Conservation (phyloP, 495 filamentous ascomycete species). For the Neurospora intermedia region DNA sequence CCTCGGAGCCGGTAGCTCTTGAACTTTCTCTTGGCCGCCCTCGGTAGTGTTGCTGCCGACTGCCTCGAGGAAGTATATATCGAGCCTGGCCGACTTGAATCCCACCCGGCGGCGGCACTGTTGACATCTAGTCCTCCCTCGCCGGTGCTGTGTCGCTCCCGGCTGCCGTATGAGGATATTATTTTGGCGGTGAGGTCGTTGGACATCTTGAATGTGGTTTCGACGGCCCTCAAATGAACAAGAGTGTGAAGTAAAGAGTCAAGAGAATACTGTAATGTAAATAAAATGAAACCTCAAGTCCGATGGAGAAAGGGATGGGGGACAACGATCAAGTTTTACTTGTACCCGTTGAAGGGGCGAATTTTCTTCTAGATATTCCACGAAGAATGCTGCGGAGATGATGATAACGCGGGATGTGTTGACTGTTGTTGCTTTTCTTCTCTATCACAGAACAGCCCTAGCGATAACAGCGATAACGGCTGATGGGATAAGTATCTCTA, state of each 20-base stretch:
- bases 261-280: neutral
- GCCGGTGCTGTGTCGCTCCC: neutral
- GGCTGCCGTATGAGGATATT: neutral
- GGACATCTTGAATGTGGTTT: neutral
- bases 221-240: neutral
- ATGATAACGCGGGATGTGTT: neutral
- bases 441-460: neutral
- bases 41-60: neutral
- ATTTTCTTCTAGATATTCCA: neutral
- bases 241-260: neutral
- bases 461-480: neutral
- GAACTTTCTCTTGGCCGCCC: conserved; percentile 13
- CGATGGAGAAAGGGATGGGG: neutral
- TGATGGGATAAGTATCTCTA: neutral
- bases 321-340: neutral
- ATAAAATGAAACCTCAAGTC: neutral
- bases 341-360: neutral
- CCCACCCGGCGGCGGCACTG: neutral
- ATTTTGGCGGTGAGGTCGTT: neutral
- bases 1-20: conserved; percentile 25
- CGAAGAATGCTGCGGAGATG: neutral
- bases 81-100: neutral
- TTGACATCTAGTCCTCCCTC: neutral
- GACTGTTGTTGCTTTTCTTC: neutral
- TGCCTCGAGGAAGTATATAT: conserved; percentile 1